These are phyloP conservation scores for Moesziomyces aphidis DNA, from an alignment of 1,284 basidiomycete genomes.

Conservation along the genomic window DNA sequence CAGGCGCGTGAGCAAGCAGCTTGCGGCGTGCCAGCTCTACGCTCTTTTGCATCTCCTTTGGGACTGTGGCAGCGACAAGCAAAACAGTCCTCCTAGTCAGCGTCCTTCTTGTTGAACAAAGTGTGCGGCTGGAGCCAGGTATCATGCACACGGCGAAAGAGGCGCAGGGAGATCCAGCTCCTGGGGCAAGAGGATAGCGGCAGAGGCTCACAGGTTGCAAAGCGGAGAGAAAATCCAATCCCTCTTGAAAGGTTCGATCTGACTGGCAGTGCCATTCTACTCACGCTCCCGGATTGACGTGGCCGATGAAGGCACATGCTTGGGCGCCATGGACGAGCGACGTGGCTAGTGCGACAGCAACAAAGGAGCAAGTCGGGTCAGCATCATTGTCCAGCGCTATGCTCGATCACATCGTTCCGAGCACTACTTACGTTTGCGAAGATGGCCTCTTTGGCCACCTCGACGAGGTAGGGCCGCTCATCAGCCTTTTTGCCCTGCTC, in stretches of 20 bases:
- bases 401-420: no score
- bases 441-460: conserved; percentile 60
- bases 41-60: conserved; percentile 18
- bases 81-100: background rate
- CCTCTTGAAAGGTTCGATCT: background rate
- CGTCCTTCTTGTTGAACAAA: background rate
- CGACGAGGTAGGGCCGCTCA: conserved; percentile 57
- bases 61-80: conserved; percentile 7
- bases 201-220: conserved; percentile 62
- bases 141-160: background rate
- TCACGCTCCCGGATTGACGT: conserved; percentile 52
- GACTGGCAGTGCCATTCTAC: conserved; percentile 15
- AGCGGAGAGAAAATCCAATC: background rate
- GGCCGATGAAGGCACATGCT: conserved; percentile 28
- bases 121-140: background rate
- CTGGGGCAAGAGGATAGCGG: conserved; percentile 56
- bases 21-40: conserved; percentile 24
- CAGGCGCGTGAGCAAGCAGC: conserved; percentile 40
- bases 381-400: background rate
- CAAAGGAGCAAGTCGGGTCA: background rate
- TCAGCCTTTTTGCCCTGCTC: conserved; percentile 49
- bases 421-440: conserved; percentile 49
- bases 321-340: conserved; percentile 48
- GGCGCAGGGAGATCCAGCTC: conserved; percentile 51
- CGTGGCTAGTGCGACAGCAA: conserved; percentile 17